Base-by-base conservation (phyloP, 352 stramenopile genomes). In the Globisporangium nagaii region DNA sequence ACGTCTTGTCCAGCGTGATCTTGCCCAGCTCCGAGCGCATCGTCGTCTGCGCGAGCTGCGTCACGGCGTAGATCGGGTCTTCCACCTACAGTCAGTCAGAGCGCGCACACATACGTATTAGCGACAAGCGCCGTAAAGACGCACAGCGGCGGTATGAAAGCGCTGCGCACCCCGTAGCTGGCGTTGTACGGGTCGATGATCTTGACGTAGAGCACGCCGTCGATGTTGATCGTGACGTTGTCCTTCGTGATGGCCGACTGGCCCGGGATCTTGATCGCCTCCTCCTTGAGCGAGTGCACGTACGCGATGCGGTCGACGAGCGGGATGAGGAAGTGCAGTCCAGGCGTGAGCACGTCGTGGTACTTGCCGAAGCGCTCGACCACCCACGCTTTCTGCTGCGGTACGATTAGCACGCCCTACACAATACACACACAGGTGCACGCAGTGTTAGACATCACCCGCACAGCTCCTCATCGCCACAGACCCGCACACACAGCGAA, bases 1-100 rank as follows among this genome's bases (percentile, higher is more conserved):
- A 97, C 15, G 88, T 96, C 76, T 96, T 96, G 71, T 97, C 89
- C 39, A 97, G 78, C 51, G 87, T 95, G 70, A 97, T 96, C 59
- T 97, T 97, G 42, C 89, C 89, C 32, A 97, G 68, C 53, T 96
- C 89, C 1, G 84, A 96, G 24, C 89, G 86, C 89, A 97, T 96
- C 8, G 88, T 96, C 31, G 89, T 94, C 66, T 97, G 89, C 30
- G 89, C 89, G 37, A 97, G 76, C 66, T 97, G 89, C 42, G 84
- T 93, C 30, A 96, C 82, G 5, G 89, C 89, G 66, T 95, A 96
- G 30, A 95, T 73, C 10, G 85, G 75, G 56, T 97, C 83, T 52
- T 96, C 84, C 10, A 96, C 56, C 53, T 53, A 30, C 12, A 17
- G 20, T 30, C 7, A 48, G 27, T n/a, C n/a, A n/a, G n/a, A n/a